Evolutionary conservation across 305 asterid genomes (phyloP).

Genomic region (Caryopteris hybrid): DNA sequence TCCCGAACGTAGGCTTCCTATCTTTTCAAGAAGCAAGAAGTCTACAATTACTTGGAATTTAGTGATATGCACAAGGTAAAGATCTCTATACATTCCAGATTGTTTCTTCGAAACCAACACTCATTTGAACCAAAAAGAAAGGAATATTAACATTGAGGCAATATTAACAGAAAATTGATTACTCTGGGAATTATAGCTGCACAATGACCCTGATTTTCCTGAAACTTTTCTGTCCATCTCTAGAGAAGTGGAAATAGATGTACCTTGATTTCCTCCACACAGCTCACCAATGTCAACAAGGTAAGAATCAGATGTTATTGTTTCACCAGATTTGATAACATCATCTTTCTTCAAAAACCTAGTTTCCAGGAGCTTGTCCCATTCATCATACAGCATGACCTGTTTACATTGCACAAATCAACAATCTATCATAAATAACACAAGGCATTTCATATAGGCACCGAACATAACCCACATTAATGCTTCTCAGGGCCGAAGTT

Average conservation of each 20-base stretch:
- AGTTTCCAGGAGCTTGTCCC: constrained; percentile 62
- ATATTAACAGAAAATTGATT: constrained; percentile 30
- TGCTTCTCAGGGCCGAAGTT: constrained; percentile 12
- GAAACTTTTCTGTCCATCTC: constrained; percentile 24
- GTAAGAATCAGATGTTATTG: constrained; percentile 52
- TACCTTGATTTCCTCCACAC: constrained; percentile 43
- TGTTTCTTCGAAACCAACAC: constrained; percentile 2
- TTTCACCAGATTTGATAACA: constrained; percentile 57
- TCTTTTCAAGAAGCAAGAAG: constrained; percentile 31
- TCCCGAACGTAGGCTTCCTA: constrained; percentile 44
- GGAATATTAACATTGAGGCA: constrained; percentile 8
- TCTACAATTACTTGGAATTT: constrained; percentile 11
- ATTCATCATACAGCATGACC: constrained; percentile 78
- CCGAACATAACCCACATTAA: background rate
- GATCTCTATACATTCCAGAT: constrained; percentile 3
- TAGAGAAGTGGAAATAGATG: constrained; percentile 23
- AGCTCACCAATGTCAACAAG: constrained; percentile 83
- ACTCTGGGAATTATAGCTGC: constrained; percentile 28
- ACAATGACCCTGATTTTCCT: constrained; percentile 28
- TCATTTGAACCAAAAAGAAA: background rate
- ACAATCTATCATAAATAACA: background rate
- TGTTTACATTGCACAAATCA: constrained; percentile 22
- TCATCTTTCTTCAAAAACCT: constrained; percentile 71
- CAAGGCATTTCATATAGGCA: background rate
- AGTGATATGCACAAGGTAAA: constrained; percentile 14